These are phyloP conservation scores for Sextonia rubra DNA, from an alignment of 164 flowering plant genomes.

Conservation along the genomic window DNA sequence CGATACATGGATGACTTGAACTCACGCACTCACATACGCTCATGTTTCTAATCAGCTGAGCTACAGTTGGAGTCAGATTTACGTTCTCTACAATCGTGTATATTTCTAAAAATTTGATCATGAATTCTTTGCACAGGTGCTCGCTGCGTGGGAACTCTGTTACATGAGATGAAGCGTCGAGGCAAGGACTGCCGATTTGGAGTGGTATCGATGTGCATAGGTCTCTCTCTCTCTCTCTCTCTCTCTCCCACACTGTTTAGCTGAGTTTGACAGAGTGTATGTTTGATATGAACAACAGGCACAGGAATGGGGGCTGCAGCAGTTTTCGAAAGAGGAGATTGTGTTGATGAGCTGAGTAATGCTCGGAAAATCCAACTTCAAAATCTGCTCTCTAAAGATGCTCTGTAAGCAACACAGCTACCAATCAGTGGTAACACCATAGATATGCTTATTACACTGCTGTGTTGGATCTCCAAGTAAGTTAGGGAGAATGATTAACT, in stretches of 20 bases:
- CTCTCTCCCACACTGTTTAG: background rate
- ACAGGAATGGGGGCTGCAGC: slow-evolving; percentile 99
- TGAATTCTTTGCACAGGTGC: slow-evolving; percentile 50
- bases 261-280: background rate
- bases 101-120: background rate
- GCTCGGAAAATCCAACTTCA: slow-evolving; percentile 38
- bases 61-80: too few relatives aligned
- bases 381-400: slow-evolving; percentile 60
- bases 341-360: slow-evolving; percentile 64
- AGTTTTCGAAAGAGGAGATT: slow-evolving; percentile 86
- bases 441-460: background rate
- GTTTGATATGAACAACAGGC: slow-evolving; percentile 37
- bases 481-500: too few relatives aligned
- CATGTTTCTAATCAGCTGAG: too few relatives aligned
- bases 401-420: slow-evolving; percentile 19
- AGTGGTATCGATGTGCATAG: slow-evolving; percentile 95
- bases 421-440: background rate
- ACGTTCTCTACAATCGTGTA: background rate
- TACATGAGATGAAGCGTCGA: slow-evolving; percentile 96
- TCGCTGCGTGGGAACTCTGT: slow-evolving; percentile 82
- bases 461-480: background rate
- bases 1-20: too few relatives aligned
- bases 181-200: slow-evolving; percentile 95
- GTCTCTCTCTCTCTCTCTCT: slow-evolving; percentile 23
- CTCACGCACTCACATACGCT: too few relatives aligned